Evolutionary conservation across 805 yeast genomes (phyloP).

Genomic region (Teunomyces atbi): DNA sequence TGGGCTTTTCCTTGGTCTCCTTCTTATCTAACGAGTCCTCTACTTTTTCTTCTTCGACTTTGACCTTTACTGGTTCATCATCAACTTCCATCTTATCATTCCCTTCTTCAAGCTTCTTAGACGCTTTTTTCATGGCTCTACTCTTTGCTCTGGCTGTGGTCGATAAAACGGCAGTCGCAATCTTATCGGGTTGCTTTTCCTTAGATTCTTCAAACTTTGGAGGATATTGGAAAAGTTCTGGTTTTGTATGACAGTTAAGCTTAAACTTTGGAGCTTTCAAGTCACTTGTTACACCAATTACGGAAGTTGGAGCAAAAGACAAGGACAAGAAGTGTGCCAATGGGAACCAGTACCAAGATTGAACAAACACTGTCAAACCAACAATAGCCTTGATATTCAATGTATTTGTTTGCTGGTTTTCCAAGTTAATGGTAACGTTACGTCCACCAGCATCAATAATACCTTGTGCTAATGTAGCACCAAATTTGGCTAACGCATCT

Average conservation of each 20-base stretch:
- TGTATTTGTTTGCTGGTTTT: slow-evolving; percentile 84
- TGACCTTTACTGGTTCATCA: slow-evolving; percentile 18
- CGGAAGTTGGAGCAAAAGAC: slow-evolving; percentile 89
- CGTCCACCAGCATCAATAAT: slow-evolving; percentile 98
- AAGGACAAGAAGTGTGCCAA: slow-evolving; percentile 87
- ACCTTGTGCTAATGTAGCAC: slow-evolving; percentile 96
- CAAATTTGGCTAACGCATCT: slow-evolving; percentile 96
- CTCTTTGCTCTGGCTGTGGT: slow-evolving; percentile 94
- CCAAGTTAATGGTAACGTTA: slow-evolving; percentile 90
- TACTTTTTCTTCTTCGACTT: slow-evolving; percentile 14
- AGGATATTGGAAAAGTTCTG: slow-evolving; percentile 82
- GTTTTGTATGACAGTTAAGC: slow-evolving; percentile 76
- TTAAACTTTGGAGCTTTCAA: slow-evolving; percentile 83
- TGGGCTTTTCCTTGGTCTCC: slow-evolving; percentile 9
- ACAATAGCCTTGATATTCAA: slow-evolving; percentile 88
- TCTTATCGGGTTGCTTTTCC: slow-evolving; percentile 81
- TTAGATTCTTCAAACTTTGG: slow-evolving; percentile 78
- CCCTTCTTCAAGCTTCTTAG: slow-evolving; percentile 49
- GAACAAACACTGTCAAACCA: slow-evolving; percentile 85
- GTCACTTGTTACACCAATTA: slow-evolving; percentile 78
- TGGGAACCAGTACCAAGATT: slow-evolving; percentile 99
- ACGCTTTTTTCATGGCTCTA: slow-evolving; percentile 69
- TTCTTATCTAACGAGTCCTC: slow-evolving; percentile 14
- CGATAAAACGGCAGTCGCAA: slow-evolving; percentile 89
- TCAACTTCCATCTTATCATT: slow-evolving; percentile 44